These are phyloP conservation scores for Raffaelea ambrosiae DNA, from an alignment of 2,329 filamentous ascomycete genomes.

Conservation along the genomic window DNA sequence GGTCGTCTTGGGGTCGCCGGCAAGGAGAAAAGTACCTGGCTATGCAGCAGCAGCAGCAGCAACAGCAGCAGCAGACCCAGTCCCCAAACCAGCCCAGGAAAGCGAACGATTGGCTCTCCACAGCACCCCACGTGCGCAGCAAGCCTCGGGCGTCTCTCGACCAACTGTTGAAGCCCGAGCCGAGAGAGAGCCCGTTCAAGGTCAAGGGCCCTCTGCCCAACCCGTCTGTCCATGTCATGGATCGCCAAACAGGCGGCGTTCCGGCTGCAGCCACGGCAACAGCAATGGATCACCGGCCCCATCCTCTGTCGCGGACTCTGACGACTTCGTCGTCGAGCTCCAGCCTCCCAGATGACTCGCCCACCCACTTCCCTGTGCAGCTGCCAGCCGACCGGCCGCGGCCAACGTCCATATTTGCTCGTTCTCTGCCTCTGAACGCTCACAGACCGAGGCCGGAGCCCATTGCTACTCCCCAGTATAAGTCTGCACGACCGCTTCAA, in stretches of 20 bases:
- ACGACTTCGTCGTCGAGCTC: constrained; percentile 81
- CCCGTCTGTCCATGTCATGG: constrained; percentile 43
- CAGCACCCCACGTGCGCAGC: constrained; percentile 48
- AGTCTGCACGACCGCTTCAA: constrained; percentile 65
- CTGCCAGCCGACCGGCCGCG: constrained; percentile 44
- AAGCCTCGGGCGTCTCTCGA: constrained; percentile 72
- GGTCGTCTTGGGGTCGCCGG: constrained; percentile 53
- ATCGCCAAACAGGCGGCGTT: constrained; percentile 19
- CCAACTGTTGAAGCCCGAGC: constrained; percentile 58
- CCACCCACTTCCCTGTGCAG: constrained; percentile 50
- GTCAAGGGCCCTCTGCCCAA: constrained; percentile 41
- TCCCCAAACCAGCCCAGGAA: constrained; percentile 4
- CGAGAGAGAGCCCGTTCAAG: constrained; percentile 57
- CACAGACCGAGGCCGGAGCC: constrained; percentile 36
- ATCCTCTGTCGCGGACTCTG: constrained; percentile 79
- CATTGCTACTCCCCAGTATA: constrained; percentile 68
- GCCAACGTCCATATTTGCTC: constrained; percentile 52
- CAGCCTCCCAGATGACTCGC: constrained; percentile 66
- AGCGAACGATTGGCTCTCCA: constrained; percentile 21
- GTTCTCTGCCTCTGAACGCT: constrained; percentile 64
- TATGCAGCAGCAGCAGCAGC: constrained; percentile 26
- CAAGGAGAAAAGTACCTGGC: constrained; percentile 48
- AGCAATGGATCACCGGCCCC: constrained; percentile 46
- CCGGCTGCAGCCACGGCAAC: not conserved
- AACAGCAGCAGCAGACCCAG: not conserved